These are phyloP conservation scores for Flaveria ramosissima DNA, from an alignment of 129 eudicot genomes.

Conservation along the genomic window DNA sequence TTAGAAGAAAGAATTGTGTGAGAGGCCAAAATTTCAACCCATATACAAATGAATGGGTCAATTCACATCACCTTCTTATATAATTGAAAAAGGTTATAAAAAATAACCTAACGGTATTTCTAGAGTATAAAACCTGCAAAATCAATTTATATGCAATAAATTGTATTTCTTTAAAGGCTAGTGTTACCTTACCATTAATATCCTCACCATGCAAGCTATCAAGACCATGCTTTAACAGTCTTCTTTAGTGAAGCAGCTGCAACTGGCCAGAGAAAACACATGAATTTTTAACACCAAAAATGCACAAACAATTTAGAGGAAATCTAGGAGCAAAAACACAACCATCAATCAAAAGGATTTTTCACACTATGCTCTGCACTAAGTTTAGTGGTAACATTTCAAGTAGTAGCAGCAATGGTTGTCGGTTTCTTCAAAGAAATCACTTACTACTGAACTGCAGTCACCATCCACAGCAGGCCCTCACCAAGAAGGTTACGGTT, in stretches of 20 bases:
- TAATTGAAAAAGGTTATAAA: no score
- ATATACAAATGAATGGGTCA: no score
- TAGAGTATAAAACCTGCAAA: no score
- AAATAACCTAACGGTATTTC: no score
- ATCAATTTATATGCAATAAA: no score
- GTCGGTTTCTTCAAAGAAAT: constrained; percentile 96
- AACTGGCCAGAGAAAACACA: constrained; percentile 50
- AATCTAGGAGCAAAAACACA: not conserved
- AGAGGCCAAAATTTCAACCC: no score
- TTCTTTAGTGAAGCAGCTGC: constrained; percentile 71
- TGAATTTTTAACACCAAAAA: constrained; percentile 2
- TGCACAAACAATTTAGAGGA: not conserved
- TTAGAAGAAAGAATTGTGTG: no score
- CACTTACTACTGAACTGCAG: constrained; percentile 91
- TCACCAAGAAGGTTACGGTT: constrained; percentile 68
- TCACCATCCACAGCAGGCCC: constrained; percentile 94
- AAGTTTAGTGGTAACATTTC: constrained; percentile 88
- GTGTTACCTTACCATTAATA: constrained; percentile 90
- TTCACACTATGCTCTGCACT: constrained; percentile 94
- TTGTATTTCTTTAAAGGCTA: constrained; percentile 31
- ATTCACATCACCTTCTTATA: no score
- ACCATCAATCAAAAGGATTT: constrained; percentile 84
- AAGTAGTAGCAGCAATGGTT: constrained; percentile 92
- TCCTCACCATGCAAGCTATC: constrained; percentile 99
- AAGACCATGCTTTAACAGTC: constrained; percentile 72